Evolutionary conservation across 257 asterid genomes (phyloP), one percentile per base, ranked within the genome.

Genomic region (Solanum sitiens): DNA sequence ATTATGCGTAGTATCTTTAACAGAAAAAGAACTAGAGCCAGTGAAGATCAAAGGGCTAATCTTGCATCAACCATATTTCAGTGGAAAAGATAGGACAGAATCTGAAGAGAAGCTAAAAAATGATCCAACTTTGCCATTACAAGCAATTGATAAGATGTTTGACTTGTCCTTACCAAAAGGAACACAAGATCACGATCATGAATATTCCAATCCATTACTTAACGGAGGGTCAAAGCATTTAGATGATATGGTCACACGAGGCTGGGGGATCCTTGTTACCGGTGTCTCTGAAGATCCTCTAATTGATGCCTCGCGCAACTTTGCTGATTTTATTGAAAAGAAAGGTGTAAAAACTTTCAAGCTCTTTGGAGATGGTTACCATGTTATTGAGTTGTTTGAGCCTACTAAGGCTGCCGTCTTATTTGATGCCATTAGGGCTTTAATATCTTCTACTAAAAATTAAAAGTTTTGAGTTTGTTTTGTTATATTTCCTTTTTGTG

Each of bases 371-470:
- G 94, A 91, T 77, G 94, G 94, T 2, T 92, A 86, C 87, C 94
- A 92, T 86, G 93, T 86, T 6, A 86, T 87, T 90, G 94, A 92
- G 90, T 88, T 89, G 2, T 89, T 91, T 73, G 92, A 92, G 45
- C 88, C 83, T 3, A 61, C 89, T 30, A 77, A 53, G 86, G 85
- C 94, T 3, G 89, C 45, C 0, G 86, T 89, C 14, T 84, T 92
- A 20, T 89, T 65, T 83, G 88, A 42, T 40, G 82, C 74, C 14
- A 30, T 56, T 32, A 90, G 67, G 86, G 87, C 83, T 86, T 87
- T 92, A 74, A 32, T 91, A 33, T 16, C 16, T 75, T 59, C 63
- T 23, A 30, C 83, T 39, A 15, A 59, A 42, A 27, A 5, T 42
- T 39, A 18, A 61, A 39, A 44, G 25, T 56, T 18, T 42, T 56